Base-by-base conservation (phyloP, 2,329 filamentous ascomycete species). In the Xylariomycetidae sp. region DNA sequence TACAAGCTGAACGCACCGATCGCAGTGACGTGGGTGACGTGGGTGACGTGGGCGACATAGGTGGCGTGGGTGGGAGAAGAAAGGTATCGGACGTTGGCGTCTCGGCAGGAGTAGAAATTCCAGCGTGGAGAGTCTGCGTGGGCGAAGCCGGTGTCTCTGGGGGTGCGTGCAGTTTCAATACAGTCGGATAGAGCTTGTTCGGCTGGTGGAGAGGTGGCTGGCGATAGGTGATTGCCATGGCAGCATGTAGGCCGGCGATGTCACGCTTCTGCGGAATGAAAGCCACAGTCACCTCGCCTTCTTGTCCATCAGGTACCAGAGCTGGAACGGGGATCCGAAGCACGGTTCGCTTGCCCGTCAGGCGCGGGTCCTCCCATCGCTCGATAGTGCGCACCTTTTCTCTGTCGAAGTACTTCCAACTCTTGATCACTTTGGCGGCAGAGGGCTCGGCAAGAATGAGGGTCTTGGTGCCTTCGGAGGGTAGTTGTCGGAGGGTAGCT, bases 221-320 rank as follows among this genome's bases (percentile, higher is more conserved):
- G 13, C 73, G 72, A 52, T 87, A 88, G 1, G 82, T 88, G 45
- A 88, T 82, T 11, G 77, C 82, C 42, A 87, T 71, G 9, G 80
- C 82, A 37, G 76, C 75, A 50, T 85, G 80, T 0, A 83, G 50
- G 3, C 74, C 72, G 6, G 72, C 74, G 4, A 80, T 48, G 47
- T 85, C 79, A 30, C 66, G 58, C 49, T 73, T 77, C 33, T 80
- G 74, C 0, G 73, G 64, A 18, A 87, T 70, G 53, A 78, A 79
- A 2, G 80, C 67, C n/a, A 88, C 66, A 0, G 81, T 85, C n/a
- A 86, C 69, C 59, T 87, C 80, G 13, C 83, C 83, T 7, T 69
- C 62, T 11, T 66, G 59, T 5, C 75, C 78, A 16, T 67, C 66
- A 1, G 68, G 57, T 3, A 67, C 61, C 16, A 70, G 55, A 0